Evolutionary conservation across 2,329 filamentous ascomycete genomes (phyloP), one percentile per base, ranked within the genome.

Genomic region (Xylaria sp.): DNA sequence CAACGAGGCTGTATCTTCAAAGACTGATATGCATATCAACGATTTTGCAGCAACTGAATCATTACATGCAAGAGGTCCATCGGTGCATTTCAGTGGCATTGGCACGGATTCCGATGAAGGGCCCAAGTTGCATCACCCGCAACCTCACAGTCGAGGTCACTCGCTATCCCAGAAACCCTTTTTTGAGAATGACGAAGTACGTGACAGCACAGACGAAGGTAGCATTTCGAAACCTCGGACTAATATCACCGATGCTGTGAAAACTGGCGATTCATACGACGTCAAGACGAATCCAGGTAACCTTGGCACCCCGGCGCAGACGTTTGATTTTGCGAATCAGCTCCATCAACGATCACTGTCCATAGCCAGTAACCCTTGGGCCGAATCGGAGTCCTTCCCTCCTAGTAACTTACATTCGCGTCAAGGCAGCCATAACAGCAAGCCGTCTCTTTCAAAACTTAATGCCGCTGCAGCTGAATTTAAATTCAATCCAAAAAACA

Each of bases 381-480:
- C 83, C 30, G 86, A 89, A 58, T 78, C 81, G 7, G 79, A 81
- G 30, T 82, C 85, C 15, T 74, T 78, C 48, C 74, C 80, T 30
- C 77, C 78, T 52, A 80, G 79, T 72, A 75, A 77, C 30, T 73
- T 78, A 30, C 74, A 78, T 25, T 76, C 81, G 34, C 81, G 82
- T 50, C 81, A 80, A 18, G 81, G 83, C 12, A 87, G 86, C 70
- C 91, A 94, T 75, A 85, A 84, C 20, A 91, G 90, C 76, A 93
- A 91, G 74, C 84, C 89, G 3, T 94, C 89, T 0, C 80, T 90
- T 50, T 93, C 93, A 0, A 94, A 90, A 72, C 86, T 98, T 73
- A 98, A 98, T 74, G 94, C 97, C 34, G 89, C 91, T 70, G 95
- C 95, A 0, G 92, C 94, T 55, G 93, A 96, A 76, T 97, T 97